Evolutionary conservation across 129 eudicot genomes (phyloP).

Genomic region (Lonicera japonica): DNA sequence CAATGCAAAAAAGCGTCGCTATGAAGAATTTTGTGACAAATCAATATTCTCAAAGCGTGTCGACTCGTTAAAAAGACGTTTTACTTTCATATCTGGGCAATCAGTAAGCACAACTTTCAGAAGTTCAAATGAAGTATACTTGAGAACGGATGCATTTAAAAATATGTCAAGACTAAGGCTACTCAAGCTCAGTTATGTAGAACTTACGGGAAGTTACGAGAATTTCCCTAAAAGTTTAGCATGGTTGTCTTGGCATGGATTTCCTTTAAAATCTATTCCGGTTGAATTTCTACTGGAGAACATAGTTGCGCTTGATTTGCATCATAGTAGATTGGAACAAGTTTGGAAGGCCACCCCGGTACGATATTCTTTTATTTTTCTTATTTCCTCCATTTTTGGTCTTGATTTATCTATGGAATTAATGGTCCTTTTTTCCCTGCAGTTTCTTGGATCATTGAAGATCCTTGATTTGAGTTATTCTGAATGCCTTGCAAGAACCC

Average conservation of each 20-base stretch:
- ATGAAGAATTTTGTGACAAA: background rate
- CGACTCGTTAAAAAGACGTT: background rate
- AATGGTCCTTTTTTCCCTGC: background rate
- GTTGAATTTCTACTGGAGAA: constrained; percentile 7
- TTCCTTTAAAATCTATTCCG: constrained; percentile 18
- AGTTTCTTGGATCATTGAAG: constrained; percentile 7
- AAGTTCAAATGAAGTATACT: background rate
- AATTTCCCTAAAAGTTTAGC: constrained; percentile 18
- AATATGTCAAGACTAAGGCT: constrained; percentile 12
- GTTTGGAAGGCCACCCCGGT: background rate
- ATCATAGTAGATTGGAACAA: background rate
- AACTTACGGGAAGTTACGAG: constrained; percentile 12
- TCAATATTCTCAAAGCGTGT: too few relatives aligned
- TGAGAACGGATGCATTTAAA: constrained; percentile 7
- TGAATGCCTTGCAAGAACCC: background rate
- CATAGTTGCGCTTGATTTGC: constrained; percentile 15
- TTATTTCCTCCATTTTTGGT: background rate
- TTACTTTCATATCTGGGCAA: background rate
- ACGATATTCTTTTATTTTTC: too few relatives aligned
- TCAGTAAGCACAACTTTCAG: background rate
- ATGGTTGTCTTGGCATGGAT: constrained; percentile 29
- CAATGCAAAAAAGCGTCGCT: background rate
- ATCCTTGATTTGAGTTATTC: constrained; percentile 17
- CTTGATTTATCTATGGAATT: background rate
- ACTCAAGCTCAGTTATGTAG: constrained; percentile 17